Percentiles rank a stretch among this genome's conserved stretches.
These are phyloP conservation scores for Colletotrichum euphorbiae DNA, from an alignment of 2,329 filamentous ascomycete species.

Conservation along the genomic window DNA sequence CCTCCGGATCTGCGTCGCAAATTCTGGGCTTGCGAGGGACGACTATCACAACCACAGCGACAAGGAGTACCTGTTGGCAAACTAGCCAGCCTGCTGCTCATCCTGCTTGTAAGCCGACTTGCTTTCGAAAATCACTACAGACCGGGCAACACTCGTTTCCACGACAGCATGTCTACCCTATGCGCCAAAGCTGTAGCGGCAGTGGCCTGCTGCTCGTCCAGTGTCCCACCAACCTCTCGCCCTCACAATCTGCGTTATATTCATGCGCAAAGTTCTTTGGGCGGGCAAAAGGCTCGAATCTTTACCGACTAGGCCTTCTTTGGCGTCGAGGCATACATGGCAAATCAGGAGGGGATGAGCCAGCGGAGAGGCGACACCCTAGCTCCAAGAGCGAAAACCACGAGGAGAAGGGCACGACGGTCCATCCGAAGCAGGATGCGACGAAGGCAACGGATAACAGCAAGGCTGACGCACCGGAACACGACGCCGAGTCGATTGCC, in stretches of 20 bases:
- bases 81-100: slow-evolving; percentile 18
- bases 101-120: slow-evolving; percentile 3
- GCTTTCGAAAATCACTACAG: slow-evolving; percentile 31
- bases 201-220: slow-evolving; percentile 66
- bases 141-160: slow-evolving; percentile 28
- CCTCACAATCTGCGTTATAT: slow-evolving; percentile 52
- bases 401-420: slow-evolving; percentile 33
- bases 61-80: slow-evolving; percentile 10
- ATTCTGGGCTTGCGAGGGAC: slow-evolving; percentile 31
- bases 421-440: slow-evolving; percentile 22
- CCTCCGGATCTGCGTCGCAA: slow-evolving; percentile 41
- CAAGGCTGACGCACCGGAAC: slow-evolving; percentile 41
- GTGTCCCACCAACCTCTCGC: slow-evolving; percentile 52
- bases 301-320: slow-evolving; percentile 52
- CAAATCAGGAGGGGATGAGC: slow-evolving; percentile 41
- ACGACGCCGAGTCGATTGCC: slow-evolving; percentile 57
- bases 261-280: slow-evolving; percentile 51
- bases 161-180: slow-evolving; percentile 47
- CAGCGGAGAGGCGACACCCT: slow-evolving; percentile 48
- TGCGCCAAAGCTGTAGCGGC: slow-evolving; percentile 65
- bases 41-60: slow-evolving; percentile 17
- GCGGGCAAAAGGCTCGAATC: slow-evolving; percentile 46
- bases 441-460: slow-evolving; percentile 36
- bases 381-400: slow-evolving; percentile 45
- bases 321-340: slow-evolving; percentile 51